Evolutionary conservation across 192 early-diverging fungal genomes (phyloP).

Genomic region (Mortierella alpina): DNA sequence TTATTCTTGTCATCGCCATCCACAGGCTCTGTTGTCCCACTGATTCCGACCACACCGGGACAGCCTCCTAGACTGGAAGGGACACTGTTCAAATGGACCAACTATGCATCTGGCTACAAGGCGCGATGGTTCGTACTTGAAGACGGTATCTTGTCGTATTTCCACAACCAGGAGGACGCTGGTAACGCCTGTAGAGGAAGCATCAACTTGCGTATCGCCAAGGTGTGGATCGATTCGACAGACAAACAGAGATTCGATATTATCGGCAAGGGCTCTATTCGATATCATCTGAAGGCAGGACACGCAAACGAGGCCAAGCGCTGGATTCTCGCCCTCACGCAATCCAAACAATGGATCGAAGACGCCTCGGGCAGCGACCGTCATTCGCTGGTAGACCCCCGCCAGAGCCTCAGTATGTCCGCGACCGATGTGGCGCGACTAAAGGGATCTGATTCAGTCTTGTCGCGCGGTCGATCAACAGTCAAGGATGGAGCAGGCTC

Average conservation of each 20-base stretch:
- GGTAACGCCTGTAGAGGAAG: constrained; percentile 82
- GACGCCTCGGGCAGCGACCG: constrained; percentile 54
- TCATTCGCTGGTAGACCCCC: constrained; percentile 42
- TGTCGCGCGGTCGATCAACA: constrained; percentile 19
- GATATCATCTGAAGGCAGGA: constrained; percentile 76
- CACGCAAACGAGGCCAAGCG: constrained; percentile 79
- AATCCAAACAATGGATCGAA: constrained; percentile 78
- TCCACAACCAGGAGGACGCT: constrained; percentile 81
- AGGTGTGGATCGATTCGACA: constrained; percentile 66
- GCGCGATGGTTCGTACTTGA: constrained; percentile 85
- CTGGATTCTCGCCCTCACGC: constrained; percentile 84
- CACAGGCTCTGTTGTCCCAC: constrained; percentile 60
- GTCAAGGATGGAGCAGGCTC: constrained; percentile 6
- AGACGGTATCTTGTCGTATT: constrained; percentile 84
- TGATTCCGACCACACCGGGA: constrained; percentile 63
- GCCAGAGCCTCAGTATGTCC: constrained; percentile 18
- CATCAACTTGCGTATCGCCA: constrained; percentile 79
- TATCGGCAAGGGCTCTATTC: constrained; percentile 78
- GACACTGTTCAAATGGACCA: constrained; percentile 86
- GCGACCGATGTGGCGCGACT: constrained; percentile 13
- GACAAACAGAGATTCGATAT: constrained; percentile 84
- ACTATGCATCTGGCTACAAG: constrained; percentile 86
- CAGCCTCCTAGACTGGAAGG: constrained; percentile 71
- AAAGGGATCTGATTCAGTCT: constrained; percentile 1
- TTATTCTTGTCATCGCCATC: constrained; percentile 16